A percentile compares a stretch with the other conserved stretches of the same genome.
phyloP scores from a whole-genome alignment of 2,329 filamentous ascomycete species.

The Sclerotinia nivalis region DNA sequence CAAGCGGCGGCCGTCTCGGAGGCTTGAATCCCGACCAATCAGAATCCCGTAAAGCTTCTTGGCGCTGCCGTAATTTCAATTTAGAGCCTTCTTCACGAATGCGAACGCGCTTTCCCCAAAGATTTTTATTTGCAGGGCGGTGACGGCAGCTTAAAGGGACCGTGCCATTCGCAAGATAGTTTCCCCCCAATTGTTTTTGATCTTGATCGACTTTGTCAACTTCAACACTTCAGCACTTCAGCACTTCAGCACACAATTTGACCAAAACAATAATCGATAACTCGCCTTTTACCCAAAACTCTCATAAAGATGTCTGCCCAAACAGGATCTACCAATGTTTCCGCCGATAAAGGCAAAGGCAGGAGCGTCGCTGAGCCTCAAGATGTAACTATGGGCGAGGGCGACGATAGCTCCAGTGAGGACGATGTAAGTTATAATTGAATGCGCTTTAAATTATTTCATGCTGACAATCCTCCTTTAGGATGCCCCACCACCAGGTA shows the following conservation, averaged over 20 bases:
- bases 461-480: slow-evolving; percentile 26
- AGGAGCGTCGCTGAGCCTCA: slow-evolving; percentile 59
- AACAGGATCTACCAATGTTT: slow-evolving; percentile 40
- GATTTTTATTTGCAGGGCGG: not conserved
- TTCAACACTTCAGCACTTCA: not conserved
- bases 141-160: not conserved
- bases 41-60: not conserved
- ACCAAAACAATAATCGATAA: not conserved
- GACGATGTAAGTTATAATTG: slow-evolving; percentile 57
- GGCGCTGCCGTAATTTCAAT: not conserved
- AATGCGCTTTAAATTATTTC: not conserved
- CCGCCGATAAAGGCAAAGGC: slow-evolving; percentile 81
- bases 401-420: slow-evolving; percentile 64
- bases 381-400: slow-evolving; percentile 64
- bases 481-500: slow-evolving; percentile 36
- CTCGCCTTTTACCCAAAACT: not conserved
- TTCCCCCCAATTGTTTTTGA: not conserved
- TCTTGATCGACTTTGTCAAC: not conserved
- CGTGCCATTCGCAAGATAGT: slow-evolving; percentile 7
- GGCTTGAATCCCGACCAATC: not conserved
- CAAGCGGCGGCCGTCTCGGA: not conserved
- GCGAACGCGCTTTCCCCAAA: slow-evolving; percentile 6
- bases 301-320: slow-evolving; percentile 47
- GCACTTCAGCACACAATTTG: not conserved
- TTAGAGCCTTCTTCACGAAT: not conserved